A percentile compares a stretch with the other conserved stretches of the same genome.
Conservation (phyloP, 495 filamentous ascomycete species). For the Podospora tetraspora region DNA sequence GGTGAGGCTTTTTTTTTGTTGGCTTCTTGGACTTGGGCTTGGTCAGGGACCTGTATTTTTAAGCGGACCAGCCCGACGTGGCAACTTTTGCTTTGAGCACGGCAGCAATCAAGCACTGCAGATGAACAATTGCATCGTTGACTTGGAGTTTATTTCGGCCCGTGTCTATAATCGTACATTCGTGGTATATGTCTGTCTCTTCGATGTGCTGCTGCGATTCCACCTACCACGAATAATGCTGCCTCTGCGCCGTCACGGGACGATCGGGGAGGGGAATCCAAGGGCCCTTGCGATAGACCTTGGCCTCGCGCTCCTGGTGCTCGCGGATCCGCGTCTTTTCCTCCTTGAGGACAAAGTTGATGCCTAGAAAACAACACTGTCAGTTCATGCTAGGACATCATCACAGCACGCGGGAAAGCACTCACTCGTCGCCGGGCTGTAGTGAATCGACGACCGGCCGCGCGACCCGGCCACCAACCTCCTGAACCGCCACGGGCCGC, state of each 20-base stretch:
- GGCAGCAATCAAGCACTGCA: slow-evolving; percentile 4
- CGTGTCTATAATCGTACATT: slow-evolving; percentile 4
- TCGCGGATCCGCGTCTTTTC: slow-evolving; percentile 79
- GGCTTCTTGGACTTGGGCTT: slow-evolving; percentile 7
- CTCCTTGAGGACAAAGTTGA: slow-evolving; percentile 86
- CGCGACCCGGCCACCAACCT: slow-evolving; percentile 50
- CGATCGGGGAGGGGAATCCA: slow-evolving; percentile 84
- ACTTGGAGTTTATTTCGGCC: not conserved
- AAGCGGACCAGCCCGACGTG: not conserved
- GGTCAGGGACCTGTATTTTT: slow-evolving; percentile 1
- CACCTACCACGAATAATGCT: slow-evolving; percentile 80
- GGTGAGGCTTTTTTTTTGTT: not conserved
- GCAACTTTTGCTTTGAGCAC: not conserved
- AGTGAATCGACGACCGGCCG: slow-evolving; percentile 61
- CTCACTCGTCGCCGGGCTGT: slow-evolving; percentile 67
- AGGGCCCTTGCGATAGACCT: slow-evolving; percentile 61
- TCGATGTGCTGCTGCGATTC: not conserved
- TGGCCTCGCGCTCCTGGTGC: slow-evolving; percentile 68
- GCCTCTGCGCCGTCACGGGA: slow-evolving; percentile 70
- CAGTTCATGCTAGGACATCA: not conserved
- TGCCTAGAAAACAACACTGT: slow-evolving; percentile 33
- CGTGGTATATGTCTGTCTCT: not conserved
- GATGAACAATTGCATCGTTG: not conserved
- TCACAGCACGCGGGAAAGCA: slow-evolving; percentile 14
- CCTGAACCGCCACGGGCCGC: slow-evolving; percentile 48